Evolutionary conservation across 768 basidiomycete genomes (phyloP).

Genomic region (Pleurotus djamor): DNA sequence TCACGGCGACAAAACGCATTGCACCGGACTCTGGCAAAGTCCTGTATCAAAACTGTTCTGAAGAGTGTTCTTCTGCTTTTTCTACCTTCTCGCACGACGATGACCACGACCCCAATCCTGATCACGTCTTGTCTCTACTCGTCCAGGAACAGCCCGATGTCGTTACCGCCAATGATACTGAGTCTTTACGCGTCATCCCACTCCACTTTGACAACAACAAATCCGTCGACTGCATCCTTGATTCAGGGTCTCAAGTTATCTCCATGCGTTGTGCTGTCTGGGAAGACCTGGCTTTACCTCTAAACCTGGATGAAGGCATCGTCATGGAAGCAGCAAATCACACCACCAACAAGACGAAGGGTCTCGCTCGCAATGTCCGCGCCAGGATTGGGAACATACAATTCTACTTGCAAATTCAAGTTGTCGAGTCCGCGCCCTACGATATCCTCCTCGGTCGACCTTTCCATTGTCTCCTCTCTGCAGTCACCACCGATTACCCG

Average conservation of each 20-base stretch:
- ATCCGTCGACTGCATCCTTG: conserved; percentile 18
- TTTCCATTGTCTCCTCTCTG: conserved; percentile 16
- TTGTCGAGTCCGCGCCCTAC: conserved; percentile 20
- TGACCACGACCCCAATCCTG: not conserved
- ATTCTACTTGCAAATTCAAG: conserved; percentile 23
- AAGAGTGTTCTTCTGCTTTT: not conserved
- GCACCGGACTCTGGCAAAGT: not conserved
- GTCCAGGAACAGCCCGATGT: not conserved
- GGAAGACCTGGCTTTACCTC: conserved; percentile 11
- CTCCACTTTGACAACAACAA: conserved; percentile 14
- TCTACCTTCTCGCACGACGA: not conserved
- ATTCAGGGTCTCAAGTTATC: conserved; percentile 22
- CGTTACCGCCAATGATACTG: conserved; percentile 11
- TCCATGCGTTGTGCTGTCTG: conserved; percentile 18
- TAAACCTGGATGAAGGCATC: conserved; percentile 15
- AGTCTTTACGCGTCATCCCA: conserved; percentile 11
- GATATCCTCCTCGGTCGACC: conserved; percentile 23
- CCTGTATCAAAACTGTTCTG: not conserved
- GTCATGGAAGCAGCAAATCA: conserved; percentile 22
- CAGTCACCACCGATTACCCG: conserved; percentile 9
- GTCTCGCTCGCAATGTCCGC: conserved; percentile 20
- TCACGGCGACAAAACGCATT: conserved; percentile 8
- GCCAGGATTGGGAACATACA: conserved; percentile 18
- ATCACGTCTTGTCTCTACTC: not conserved
- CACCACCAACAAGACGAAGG: conserved; percentile 14